A percentile compares a stretch with the other conserved stretches of the same genome.
Evolutionary conservation across 2,329 filamentous ascomycete species (phyloP).

Genomic region (Neopestalotiopsis sp.): DNA sequence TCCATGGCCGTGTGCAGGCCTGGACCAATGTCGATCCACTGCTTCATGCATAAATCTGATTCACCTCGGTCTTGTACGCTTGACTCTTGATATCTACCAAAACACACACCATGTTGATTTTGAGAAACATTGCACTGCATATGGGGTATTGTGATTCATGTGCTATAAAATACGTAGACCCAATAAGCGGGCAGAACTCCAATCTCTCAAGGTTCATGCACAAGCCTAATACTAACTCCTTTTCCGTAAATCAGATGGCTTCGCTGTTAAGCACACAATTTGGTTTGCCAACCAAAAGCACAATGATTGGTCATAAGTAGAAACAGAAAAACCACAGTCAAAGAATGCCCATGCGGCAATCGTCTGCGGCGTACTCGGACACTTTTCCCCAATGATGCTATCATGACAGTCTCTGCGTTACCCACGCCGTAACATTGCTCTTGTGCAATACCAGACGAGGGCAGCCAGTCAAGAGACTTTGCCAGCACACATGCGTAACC

Average conservation of each 20-base stretch:
- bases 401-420: background rate
- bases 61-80: background rate
- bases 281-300: background rate
- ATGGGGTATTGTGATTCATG: conserved; percentile 1
- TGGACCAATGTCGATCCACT: background rate
- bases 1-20: background rate
- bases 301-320: background rate
- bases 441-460: background rate
- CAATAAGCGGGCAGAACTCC: background rate
- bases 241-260: background rate
- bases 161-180: background rate
- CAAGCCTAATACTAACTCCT: background rate
- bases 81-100: background rate
- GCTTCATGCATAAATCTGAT: background rate
- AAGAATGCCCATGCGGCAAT: background rate
- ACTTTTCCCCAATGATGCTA: background rate
- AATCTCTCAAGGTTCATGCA: background rate
- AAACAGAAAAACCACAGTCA: background rate
- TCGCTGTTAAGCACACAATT: background rate
- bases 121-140: background rate
- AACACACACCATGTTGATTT: background rate
- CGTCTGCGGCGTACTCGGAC: background rate
- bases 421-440: background rate
- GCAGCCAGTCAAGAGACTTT: background rate
- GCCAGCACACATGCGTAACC: background rate